Conservation (phyloP, 768 basidiomycete genomes). For the Panaeolus papilionaceus region DNA sequence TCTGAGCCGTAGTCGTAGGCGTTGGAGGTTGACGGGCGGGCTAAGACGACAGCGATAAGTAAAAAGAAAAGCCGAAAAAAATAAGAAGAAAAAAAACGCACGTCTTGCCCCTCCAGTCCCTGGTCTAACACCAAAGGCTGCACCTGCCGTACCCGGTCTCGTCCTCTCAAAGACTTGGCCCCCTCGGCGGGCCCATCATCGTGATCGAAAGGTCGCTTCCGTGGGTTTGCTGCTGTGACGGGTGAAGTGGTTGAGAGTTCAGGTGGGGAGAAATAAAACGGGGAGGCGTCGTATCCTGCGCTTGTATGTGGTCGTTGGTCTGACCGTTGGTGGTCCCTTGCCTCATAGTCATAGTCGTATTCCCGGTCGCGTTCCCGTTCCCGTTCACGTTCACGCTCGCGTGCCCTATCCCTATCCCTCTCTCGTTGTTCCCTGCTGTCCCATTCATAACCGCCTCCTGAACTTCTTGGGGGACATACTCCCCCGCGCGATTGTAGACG, state of each 20-base stretch:
- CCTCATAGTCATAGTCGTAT: constrained; percentile 11
- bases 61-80: neutral
- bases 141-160: constrained; percentile 18
- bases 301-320: constrained; percentile 29
- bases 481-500: constrained; percentile 14
- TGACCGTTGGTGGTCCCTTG: constrained; percentile 17
- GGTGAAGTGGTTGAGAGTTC: constrained; percentile 37
- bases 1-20: constrained; percentile 75
- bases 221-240: constrained; percentile 44
- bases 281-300: constrained; percentile 57
- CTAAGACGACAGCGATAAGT: neutral
- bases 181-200: constrained; percentile 41
- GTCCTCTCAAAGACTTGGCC: constrained; percentile 33
- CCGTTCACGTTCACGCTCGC: neutral
- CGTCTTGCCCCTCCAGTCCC: constrained; percentile 1
- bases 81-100: neutral
- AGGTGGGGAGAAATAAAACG: constrained; percentile 80
- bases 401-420: neutral
- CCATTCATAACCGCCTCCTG: neutral
- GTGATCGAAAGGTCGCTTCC: constrained; percentile 62
- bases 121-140: constrained; percentile 2
- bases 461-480: constrained; percentile 14
- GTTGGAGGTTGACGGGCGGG: constrained; percentile 14
- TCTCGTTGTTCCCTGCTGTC: neutral
- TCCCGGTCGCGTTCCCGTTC: neutral